Conservation (phyloP, 148 eudicot genomes). For the Rhododendron ferrugineum region DNA sequence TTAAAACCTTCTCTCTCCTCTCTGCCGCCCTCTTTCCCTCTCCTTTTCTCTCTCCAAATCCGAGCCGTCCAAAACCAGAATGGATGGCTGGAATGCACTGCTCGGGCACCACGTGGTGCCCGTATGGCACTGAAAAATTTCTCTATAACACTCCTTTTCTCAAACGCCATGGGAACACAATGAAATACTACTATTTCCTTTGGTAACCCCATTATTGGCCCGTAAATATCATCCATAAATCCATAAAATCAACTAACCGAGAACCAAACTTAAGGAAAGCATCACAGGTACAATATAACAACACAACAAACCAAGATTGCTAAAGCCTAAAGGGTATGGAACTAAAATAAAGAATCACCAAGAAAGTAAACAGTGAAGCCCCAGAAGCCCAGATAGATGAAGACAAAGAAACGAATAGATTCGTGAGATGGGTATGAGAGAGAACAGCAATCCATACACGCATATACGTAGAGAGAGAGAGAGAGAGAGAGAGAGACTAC, state of each 20-base stretch:
- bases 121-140: too few relatives aligned
- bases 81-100: too few relatives aligned
- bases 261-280: not conserved
- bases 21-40: too few relatives aligned
- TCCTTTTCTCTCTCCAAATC: too few relatives aligned
- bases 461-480: not conserved
- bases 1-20: too few relatives aligned
- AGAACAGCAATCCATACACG: not conserved
- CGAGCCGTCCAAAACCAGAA: too few relatives aligned
- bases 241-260: not conserved
- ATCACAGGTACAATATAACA: not conserved
- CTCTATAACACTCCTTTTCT: too few relatives aligned
- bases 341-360: not conserved
- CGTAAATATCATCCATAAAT: not conserved
- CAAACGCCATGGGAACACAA: not conserved
- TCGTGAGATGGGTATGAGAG: not conserved
- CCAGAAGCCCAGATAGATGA: not conserved
- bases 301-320: not conserved
- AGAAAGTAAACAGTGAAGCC: too few relatives aligned
- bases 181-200: not conserved
- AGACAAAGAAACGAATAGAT: not conserved
- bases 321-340: not conserved
- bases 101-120: too few relatives aligned
- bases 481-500: constrained; percentile 15
- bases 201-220: not conserved